These are phyloP conservation scores for Fusarium pseudonygamai DNA, from an alignment of 2,329 filamentous ascomycete species.

Conservation along the genomic window DNA sequence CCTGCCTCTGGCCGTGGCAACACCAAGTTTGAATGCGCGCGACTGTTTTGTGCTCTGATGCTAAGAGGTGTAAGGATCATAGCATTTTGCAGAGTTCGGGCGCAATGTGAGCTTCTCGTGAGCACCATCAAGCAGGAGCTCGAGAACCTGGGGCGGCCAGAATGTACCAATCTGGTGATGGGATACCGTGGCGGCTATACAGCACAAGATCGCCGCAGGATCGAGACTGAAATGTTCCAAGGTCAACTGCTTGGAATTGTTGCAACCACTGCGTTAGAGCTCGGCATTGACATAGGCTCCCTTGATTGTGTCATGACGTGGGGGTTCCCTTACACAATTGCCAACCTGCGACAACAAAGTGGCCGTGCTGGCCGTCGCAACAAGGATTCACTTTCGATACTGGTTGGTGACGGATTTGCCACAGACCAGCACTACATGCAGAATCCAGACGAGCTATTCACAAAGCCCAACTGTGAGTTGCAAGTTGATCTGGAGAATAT, in stretches of 20 bases:
- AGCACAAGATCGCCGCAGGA: constrained; percentile 84
- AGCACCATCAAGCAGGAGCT: constrained; percentile 83
- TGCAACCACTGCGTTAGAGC: constrained; percentile 89
- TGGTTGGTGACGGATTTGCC: constrained; percentile 89
- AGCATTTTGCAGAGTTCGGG: constrained; percentile 88
- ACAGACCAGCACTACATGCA: constrained; percentile 98
- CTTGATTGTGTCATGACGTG: constrained; percentile 94
- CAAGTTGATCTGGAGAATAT: constrained; percentile 94
- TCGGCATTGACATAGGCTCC: constrained; percentile 94
- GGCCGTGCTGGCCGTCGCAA: constrained; percentile 91
- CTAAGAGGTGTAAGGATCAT: constrained; percentile 90
- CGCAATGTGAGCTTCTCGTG: constrained; percentile 87
- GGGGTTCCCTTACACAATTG: constrained; percentile 94
- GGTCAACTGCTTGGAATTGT: constrained; percentile 93
- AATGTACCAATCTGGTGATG: constrained; percentile 86
- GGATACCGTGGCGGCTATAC: constrained; percentile 96
- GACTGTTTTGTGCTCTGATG: constrained; percentile 89
- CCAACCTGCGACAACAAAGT: constrained; percentile 93
- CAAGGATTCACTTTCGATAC: constrained; percentile 88
- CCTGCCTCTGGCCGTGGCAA: constrained; percentile 87
- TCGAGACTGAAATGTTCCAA: constrained; percentile 97
- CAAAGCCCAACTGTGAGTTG: constrained; percentile 86
- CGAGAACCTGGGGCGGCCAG: constrained; percentile 73
- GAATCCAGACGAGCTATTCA: constrained; percentile 93
- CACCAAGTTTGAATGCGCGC: constrained; percentile 84